Evolutionary conservation across 768 basidiomycete genomes (phyloP).

Genomic region (Russula earlei): DNA sequence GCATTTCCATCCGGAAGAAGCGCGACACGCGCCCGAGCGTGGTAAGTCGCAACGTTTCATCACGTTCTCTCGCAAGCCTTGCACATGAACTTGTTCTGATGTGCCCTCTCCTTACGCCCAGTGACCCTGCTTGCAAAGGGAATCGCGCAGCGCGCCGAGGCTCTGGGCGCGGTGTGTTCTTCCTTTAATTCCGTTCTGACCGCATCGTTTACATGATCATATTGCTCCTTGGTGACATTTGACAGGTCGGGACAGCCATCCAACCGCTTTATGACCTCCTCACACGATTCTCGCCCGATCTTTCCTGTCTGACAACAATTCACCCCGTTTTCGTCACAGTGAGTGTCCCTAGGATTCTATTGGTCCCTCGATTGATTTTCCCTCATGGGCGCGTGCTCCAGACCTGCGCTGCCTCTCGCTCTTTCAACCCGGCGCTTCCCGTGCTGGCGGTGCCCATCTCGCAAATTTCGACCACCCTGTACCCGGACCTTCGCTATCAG

Average conservation of each 20-base stretch:
- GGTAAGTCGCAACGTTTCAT: conserved; percentile 30
- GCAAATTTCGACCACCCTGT: conserved; percentile 47
- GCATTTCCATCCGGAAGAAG: conserved; percentile 52
- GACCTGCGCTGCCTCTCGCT: conserved; percentile 47
- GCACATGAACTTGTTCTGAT: neutral
- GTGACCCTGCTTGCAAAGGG: conserved; percentile 60
- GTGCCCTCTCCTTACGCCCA: conserved; percentile 24
- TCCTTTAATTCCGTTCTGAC: neutral
- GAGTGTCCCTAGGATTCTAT: conserved; percentile 19
- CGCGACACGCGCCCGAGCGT: conserved; percentile 59
- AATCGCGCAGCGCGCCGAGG: conserved; percentile 42
- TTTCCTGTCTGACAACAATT: conserved; percentile 54
- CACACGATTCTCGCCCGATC: conserved; percentile 48
- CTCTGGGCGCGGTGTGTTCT: conserved; percentile 41
- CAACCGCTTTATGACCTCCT: conserved; percentile 51
- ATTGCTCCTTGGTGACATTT: neutral
- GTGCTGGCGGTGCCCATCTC: conserved; percentile 57
- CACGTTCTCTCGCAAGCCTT: neutral
- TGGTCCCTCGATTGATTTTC: neutral
- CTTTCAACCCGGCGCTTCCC: conserved; percentile 49
- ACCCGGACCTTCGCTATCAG: conserved; percentile 55
- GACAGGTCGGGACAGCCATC: conserved; percentile 41
- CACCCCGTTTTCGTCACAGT: conserved; percentile 63
- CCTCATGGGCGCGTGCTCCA: conserved; percentile 21
- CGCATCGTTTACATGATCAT: neutral